Conservation (phyloP, 2,329 filamentous ascomycete genomes). For the Fusarium ambrosium region DNA sequence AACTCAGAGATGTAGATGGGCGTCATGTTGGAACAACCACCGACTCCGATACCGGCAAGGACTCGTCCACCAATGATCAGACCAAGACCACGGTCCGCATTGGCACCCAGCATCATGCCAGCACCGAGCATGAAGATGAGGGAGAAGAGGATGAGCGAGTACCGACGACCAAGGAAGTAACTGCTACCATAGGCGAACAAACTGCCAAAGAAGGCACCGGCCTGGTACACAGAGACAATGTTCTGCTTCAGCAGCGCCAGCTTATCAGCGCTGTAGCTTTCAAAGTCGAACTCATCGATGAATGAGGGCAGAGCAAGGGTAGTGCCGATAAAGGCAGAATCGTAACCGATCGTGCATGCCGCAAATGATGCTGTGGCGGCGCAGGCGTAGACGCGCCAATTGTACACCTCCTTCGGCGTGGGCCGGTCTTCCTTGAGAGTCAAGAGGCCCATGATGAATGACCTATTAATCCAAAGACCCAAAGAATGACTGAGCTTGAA, state of each 20-base stretch:
- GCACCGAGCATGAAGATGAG: slow-evolving; percentile 78
- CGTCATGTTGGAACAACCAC: slow-evolving; percentile 73
- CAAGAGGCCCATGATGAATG: slow-evolving; percentile 60
- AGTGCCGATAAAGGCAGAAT: slow-evolving; percentile 84
- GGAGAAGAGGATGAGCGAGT: slow-evolving; percentile 72
- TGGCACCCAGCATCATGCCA: slow-evolving; percentile 79
- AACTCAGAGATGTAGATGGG: slow-evolving; percentile 74
- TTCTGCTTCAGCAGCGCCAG: slow-evolving; percentile 76
- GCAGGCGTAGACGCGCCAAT: slow-evolving; percentile 70
- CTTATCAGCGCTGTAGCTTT: slow-evolving; percentile 58
- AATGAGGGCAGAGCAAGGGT: slow-evolving; percentile 80
- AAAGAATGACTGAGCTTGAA: background rate
- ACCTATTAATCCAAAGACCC: background rate
- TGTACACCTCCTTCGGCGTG: slow-evolving; percentile 70
- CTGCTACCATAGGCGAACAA: slow-evolving; percentile 75
- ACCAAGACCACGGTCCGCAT: slow-evolving; percentile 72
- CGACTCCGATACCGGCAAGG: slow-evolving; percentile 73
- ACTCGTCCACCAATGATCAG: slow-evolving; percentile 73
- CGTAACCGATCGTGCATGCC: slow-evolving; percentile 71
- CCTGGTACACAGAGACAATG: slow-evolving; percentile 86
- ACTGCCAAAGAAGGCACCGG: slow-evolving; percentile 87
- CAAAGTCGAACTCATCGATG: slow-evolving; percentile 75
- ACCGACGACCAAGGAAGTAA: slow-evolving; percentile 76
- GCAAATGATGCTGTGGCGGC: slow-evolving; percentile 69
- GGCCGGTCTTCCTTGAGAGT: slow-evolving; percentile 68